Base-by-base conservation (phyloP, 2,329 filamentous ascomycete species). In the Alternaria gaisen region DNA sequence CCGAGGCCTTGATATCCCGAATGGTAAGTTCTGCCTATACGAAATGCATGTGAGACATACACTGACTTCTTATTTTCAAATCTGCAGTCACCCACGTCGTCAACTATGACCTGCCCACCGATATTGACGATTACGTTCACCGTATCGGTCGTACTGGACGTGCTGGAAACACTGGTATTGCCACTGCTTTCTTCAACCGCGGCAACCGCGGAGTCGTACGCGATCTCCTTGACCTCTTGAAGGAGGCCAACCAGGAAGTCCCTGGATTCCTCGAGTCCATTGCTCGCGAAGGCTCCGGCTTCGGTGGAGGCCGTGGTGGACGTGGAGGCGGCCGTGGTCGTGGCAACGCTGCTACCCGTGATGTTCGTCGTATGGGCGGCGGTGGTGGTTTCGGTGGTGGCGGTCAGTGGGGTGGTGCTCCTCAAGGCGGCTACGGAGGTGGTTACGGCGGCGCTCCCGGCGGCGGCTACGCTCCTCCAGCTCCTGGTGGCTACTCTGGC, bases 101-200 rank as follows among this genome's bases (percentile, higher is more conserved):
- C 86, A 99, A 99, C 86, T 99, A 99, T 81, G 95, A 99, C 80
- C 87, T 99, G n/a, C 95, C 95, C 51, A 97, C 94, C 58, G 95
- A 98, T 77, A 97, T 98, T 74, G 95, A 98, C 75, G 95, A 98
- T 82, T 99, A 99, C 73, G 95, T 99, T 60, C 95, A 99, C 83
- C 92, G 95, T 80, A 99, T 99, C 76, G 95, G 95, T 90, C 95
- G 95, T 94, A 99, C 95, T 68, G 95, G 95, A 79, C 95, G 95
- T 93, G 95, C 95, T 69, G 95, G 95, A 81, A 99, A 99, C 86
- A 98, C 94, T 74, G 95, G 95, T 90, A 90, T 97, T 71, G 92
- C 95, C 6, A 99, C 95, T 72, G 95, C 95, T 58, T 99, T 99
- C 87, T 98, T 99, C 90, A 99, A 99, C 88, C 94, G 95, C 78